A percentile compares a stretch with the other conserved stretches of the same genome.
Conservation (phyloP, 768 basidiomycete species). For the Tricholoma sp. region DNA sequence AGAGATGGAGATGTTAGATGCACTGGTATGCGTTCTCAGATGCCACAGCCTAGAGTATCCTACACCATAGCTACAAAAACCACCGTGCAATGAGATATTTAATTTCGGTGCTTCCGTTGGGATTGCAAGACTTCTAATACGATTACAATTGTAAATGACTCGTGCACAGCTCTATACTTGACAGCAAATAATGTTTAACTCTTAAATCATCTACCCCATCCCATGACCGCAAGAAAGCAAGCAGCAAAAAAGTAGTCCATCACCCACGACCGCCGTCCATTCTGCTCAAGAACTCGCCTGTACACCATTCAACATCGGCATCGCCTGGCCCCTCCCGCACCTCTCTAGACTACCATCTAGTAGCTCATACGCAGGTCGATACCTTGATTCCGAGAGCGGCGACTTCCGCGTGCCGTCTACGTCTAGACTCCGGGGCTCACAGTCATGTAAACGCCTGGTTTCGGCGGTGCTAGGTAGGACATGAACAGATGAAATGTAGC, state of each 20-base stretch:
- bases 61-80: background rate
- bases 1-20: background rate
- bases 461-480: slow-evolving; percentile 12
- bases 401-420: slow-evolving; percentile 4
- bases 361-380: slow-evolving; percentile 79
- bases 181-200: background rate
- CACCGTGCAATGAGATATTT: background rate
- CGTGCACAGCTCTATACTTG: background rate
- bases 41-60: no score
- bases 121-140: background rate
- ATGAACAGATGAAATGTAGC: slow-evolving; percentile 24
- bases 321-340: slow-evolving; percentile 45
- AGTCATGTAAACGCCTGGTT: background rate
- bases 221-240: background rate
- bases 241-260: background rate
- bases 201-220: background rate
- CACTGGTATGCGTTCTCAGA: background rate
- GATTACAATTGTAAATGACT: background rate
- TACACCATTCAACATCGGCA: background rate
- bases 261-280: background rate
- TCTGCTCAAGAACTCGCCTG: background rate
- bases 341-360: slow-evolving; percentile 70
- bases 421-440: slow-evolving; percentile 3
- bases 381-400: slow-evolving; percentile 29
- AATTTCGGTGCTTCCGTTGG: background rate